These are phyloP conservation scores for Mycotypha africana DNA, from an alignment of 371 early-diverging fungal genomes.

Conservation along the genomic window DNA sequence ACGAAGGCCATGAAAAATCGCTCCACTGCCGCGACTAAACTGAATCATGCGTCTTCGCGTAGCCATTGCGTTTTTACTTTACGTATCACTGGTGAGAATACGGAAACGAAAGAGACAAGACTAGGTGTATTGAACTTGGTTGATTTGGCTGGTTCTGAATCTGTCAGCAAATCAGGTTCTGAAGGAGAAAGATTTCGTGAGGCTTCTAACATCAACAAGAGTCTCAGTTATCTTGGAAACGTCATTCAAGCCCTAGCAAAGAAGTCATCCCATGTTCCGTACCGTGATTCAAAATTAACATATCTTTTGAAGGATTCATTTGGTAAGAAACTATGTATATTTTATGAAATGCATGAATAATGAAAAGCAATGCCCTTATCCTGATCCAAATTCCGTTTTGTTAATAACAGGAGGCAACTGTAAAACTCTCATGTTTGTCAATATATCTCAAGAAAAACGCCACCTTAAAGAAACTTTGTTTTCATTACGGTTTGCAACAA, in stretches of 20 bases:
- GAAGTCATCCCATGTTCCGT: conserved; percentile 73
- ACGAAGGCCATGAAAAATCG: conserved; percentile 66
- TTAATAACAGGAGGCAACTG: conserved; percentile 73
- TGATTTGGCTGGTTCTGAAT: conserved; percentile 96
- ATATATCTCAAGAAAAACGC: conserved; percentile 75
- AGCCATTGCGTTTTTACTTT: conserved; percentile 94
- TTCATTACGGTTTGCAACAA: conserved; percentile 95
- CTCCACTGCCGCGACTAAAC: conserved; percentile 83
- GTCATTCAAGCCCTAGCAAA: conserved; percentile 90
- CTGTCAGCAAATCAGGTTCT: conserved; percentile 80
- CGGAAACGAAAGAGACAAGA: conserved; percentile 60
- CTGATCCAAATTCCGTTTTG: background rate
- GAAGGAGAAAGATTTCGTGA: conserved; percentile 93
- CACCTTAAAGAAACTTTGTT: conserved; percentile 87
- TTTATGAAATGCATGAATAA: too few relatives aligned
- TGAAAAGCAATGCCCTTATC: too few relatives aligned
- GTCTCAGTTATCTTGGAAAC: conserved; percentile 86
- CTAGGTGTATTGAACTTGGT: conserved; percentile 85
- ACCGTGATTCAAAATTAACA: conserved; percentile 96
- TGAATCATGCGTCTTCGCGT: conserved; percentile 92
- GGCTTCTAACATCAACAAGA: conserved; percentile 96
- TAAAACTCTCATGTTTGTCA: conserved; percentile 99
- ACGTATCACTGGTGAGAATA: conserved; percentile 68
- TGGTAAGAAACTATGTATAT: conserved; percentile 26
- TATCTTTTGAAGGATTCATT: conserved; percentile 88